phyloP scores from a whole-genome alignment of 2,329 filamentous ascomycete genomes.

The Talaromyces funiculosus region DNA sequence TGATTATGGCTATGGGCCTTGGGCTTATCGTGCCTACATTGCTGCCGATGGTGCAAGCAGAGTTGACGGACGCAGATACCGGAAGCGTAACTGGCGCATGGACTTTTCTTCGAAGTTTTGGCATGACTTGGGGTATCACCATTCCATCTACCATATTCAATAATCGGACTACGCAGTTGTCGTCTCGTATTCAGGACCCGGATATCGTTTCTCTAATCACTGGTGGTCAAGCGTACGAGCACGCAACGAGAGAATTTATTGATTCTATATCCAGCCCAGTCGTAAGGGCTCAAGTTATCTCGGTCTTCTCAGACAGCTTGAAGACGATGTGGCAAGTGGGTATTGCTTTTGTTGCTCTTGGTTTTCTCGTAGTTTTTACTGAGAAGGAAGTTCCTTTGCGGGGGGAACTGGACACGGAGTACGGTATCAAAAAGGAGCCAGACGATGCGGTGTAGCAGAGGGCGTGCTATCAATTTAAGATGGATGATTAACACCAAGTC shows the following conservation, averaged over 20 bases:
- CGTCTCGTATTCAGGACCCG: constrained; percentile 14
- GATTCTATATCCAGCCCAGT: not conserved
- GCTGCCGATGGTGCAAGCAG: constrained; percentile 27
- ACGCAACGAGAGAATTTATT: not conserved
- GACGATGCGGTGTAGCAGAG: not conserved
- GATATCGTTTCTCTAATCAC: constrained; percentile 10
- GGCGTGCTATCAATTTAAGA: not conserved
- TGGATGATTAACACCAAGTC: not conserved
- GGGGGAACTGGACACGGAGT: not conserved
- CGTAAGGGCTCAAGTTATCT: constrained; percentile 2
- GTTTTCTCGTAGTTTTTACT: not conserved
- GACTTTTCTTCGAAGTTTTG: constrained; percentile 28
- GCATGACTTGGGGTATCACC: constrained; percentile 27
- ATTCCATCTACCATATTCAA: constrained; percentile 31
- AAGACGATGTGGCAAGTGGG: constrained; percentile 5
- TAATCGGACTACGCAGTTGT: constrained; percentile 7
- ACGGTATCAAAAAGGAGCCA: not conserved
- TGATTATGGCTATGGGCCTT: constrained; percentile 22
- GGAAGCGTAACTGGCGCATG: constrained; percentile 25
- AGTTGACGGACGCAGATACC: constrained; percentile 23
- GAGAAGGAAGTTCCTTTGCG: constrained; percentile 1
- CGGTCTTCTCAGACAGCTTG: not conserved
- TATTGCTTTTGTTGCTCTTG: not conserved
- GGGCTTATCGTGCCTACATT: constrained; percentile 24
- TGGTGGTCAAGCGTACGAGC: constrained; percentile 21